Conservation (phyloP, 352 stramenopile species). For the Globisporangium takayamanum region DNA sequence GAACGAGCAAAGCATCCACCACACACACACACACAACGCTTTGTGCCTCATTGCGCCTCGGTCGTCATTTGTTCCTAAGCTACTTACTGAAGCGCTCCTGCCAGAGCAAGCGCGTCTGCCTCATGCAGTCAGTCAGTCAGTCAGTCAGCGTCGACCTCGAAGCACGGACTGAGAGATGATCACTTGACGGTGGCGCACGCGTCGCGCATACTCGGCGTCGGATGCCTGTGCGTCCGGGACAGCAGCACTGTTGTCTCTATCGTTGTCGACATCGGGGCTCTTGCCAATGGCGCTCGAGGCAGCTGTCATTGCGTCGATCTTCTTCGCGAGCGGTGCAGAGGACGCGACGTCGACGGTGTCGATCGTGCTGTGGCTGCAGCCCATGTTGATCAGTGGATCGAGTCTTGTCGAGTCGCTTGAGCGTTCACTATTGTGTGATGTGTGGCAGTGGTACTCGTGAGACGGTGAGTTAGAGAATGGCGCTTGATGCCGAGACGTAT, state of each 20-base stretch:
- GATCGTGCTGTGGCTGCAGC: constrained; percentile 7
- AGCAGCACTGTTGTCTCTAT: neutral
- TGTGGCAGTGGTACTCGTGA: no score
- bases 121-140: neutral
- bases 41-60: neutral
- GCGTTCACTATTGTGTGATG: no score
- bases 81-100: neutral
- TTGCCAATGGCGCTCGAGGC: neutral
- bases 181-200: constrained; percentile 3
- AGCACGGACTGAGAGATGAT: constrained; percentile 8
- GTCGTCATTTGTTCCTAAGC: neutral
- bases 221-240: neutral
- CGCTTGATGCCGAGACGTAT: no score
- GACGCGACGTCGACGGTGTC: neutral
- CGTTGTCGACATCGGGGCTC: neutral
- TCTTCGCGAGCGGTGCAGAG: neutral
- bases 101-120: neutral
- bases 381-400: neutral
- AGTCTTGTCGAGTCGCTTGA: neutral
- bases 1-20: neutral
- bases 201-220: constrained; percentile 4
- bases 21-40: neutral
- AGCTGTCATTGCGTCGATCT: neutral
- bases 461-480: no score
- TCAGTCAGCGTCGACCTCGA: neutral